Evolutionary conservation across 2,329 filamentous ascomycete species (phyloP).

Genomic region (Aureobasidium sp.): DNA sequence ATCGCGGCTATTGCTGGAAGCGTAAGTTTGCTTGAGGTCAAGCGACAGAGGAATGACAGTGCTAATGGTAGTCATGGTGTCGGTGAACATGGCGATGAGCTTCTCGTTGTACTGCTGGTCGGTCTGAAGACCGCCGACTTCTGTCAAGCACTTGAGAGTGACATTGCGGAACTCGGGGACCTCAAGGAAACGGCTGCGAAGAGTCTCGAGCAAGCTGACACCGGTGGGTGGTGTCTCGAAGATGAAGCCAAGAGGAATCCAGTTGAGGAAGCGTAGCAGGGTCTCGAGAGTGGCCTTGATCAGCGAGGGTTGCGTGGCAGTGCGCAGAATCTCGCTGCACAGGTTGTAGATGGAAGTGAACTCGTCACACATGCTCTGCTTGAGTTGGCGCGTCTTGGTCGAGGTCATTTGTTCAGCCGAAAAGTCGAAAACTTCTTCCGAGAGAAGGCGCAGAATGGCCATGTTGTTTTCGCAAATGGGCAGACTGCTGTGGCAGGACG

Average conservation of each 20-base stretch:
- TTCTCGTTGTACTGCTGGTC: constrained; percentile 87
- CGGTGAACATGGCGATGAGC: constrained; percentile 96
- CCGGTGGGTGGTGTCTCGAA: constrained; percentile 74
- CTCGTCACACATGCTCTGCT: constrained; percentile 97
- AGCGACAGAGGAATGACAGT: constrained; percentile 87
- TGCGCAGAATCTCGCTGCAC: constrained; percentile 89
- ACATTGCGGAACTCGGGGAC: constrained; percentile 94
- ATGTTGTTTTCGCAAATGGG: constrained; percentile 99
- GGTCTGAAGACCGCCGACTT: constrained; percentile 90
- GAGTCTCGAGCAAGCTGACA: constrained; percentile 73
- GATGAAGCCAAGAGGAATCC: constrained; percentile 97
- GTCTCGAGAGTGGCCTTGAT: constrained; percentile 97
- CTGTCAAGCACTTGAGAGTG: constrained; percentile 91
- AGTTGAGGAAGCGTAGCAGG: constrained; percentile 92
- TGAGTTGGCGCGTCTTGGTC: constrained; percentile 88
- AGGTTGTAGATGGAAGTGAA: constrained; percentile 98
- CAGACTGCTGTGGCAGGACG: constrained; percentile 87
- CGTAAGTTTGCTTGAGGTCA: constrained; percentile 86
- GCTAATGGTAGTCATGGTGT: constrained; percentile 85
- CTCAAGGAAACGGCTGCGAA: constrained; percentile 86
- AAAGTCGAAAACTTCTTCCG: constrained; percentile 98
- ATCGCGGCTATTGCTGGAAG: constrained; percentile 82
- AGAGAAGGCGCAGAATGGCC: constrained; percentile 90
- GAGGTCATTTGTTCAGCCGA: constrained; percentile 99
- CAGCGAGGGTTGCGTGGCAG: constrained; percentile 77